Evolutionary conservation across 306 rosid genomes (phyloP), one percentile per base, ranked within the genome.

Genomic region (Cajanus cajan): DNA sequence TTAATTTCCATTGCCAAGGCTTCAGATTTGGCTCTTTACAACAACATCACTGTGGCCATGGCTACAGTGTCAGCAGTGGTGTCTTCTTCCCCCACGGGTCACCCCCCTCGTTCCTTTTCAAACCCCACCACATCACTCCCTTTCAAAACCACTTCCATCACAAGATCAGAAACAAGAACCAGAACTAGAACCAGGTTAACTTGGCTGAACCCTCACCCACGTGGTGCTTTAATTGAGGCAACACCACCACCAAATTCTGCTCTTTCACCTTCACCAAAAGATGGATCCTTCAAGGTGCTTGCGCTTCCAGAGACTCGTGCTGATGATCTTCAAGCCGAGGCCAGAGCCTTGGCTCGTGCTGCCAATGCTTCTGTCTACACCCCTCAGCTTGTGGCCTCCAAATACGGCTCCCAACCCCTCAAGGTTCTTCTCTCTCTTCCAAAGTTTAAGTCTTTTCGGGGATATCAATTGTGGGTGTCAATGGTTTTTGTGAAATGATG

Each of bases 311-410:
- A 22, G 5, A 82, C 82, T 54, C 90, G 90, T 45, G 82, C 89
- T 33, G 85, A 87, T 39, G 97, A 90, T 40, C 50, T 90, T 34
- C 89, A 88, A 82, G 97, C 98, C 1, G 95, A 94, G 85, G 74
- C 89, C 8, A 85, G 88, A 80, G 98, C 97, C 18, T 16, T 89
- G 89, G 61, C 85, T 22, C 97, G 97, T 80, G 96, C 96, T 44
- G 77, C 72, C 25, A 75, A 84, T 81, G 95, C 95, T 45, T 82
- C 98, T 67, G 47, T 89, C 36, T 94, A 92, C 71, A 87, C 74
- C 64, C 88, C 98, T 7, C 79, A 90, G 36, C 79, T 94, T 67
- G 82, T 94, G 57, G 82, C 88, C 62, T 51, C 74, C 41, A 86
- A 78, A 78, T 92, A 90, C 57, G 92, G 92, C 11, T 88, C 97